A percentile compares a stretch with the other conserved stretches of the same genome.
These are phyloP conservation scores for Geotrichum siamense DNA, from an alignment of 1,139 yeast genomes.

Conservation along the genomic window DNA sequence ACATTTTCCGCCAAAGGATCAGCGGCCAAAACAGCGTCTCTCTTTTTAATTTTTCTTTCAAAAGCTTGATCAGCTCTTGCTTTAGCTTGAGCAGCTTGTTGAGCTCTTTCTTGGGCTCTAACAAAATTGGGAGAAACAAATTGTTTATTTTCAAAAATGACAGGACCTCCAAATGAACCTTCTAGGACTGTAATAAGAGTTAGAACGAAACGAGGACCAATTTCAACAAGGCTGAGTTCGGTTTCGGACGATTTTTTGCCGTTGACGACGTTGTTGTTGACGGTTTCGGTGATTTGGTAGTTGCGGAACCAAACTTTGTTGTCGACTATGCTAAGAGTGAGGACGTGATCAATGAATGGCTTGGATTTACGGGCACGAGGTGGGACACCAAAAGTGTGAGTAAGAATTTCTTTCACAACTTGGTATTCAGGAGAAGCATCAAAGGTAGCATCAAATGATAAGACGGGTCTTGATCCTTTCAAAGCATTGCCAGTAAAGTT, in stretches of 20 bases:
- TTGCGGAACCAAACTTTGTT: conserved; percentile 94
- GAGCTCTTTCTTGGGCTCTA: conserved; percentile 78
- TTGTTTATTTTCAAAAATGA: conserved; percentile 93
- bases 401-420: conserved; percentile 77
- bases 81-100: conserved; percentile 74
- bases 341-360: conserved; percentile 92
- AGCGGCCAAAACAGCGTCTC: conserved; percentile 65
- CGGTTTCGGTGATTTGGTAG: conserved; percentile 79
- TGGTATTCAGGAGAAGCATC: conserved; percentile 56
- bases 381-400: conserved; percentile 86
- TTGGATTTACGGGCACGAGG: conserved; percentile 90
- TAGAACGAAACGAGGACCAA: conserved; percentile 94
- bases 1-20: conserved; percentile 83
- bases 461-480: conserved; percentile 91
- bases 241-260: conserved; percentile 34
- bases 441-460: conserved; percentile 80
- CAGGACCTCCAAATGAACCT: conserved; percentile 97
- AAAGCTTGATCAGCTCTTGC: conserved; percentile 73
- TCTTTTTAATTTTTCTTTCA: conserved; percentile 64
- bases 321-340: conserved; percentile 88
- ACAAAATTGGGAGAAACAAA: conserved; percentile 93
- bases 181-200: conserved; percentile 88
- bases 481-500: conserved; percentile 95
- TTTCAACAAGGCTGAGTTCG: conserved; percentile 76
- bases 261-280: conserved; percentile 43